Evolutionary conservation across 345 rosid species (phyloP), one percentile per base, ranked within the genome.

Genomic region (Ceriops zippeliana): DNA sequence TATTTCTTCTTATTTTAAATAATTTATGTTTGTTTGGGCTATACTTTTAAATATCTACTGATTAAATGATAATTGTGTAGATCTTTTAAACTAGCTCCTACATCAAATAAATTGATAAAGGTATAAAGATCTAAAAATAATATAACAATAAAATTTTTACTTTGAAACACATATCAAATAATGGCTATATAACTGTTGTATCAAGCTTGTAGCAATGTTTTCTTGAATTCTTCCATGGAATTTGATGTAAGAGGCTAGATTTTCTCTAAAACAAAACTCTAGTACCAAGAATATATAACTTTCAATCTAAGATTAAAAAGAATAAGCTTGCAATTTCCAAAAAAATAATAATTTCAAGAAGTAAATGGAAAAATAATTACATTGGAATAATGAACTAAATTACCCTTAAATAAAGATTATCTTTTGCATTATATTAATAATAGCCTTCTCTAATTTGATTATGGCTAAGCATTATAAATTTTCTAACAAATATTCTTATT

Each of bases 211-310:
- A 10, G 89, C 87, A 34, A 75, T 67, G 34, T 75, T 67, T 77
- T 90, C 83, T 62, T 69, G 51, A 66, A 90, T 85, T 53, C 73
- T 89, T 37, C 93, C 91, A 70, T 75, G 78, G 27, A 61, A 31
- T 58, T 30, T 72, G 34, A 88, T 75, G 64, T 84, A 88, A 16
- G 86, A 84, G 11, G 89, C 81, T 30, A 90, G 75, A 61, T 77
- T 76, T 56, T 91, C 96, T 19, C 89, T 84, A 31, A 66, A 70
- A 68, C 93, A 88, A 66, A 82, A 90, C 68, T 88, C 96, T 69
- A 88, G 5, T 38, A 88, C 83, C 71, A 88, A 72, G 68, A 76
- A 65, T 32, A 83, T 22, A 72, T 78, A 80, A 67, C 68, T 78
- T 46, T 73, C 81, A 61, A 71, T 85, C 89, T 86, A 77, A 65